Conservation (phyloP, 768 basidiomycete species). For the Termitomyces sp. region DNA sequence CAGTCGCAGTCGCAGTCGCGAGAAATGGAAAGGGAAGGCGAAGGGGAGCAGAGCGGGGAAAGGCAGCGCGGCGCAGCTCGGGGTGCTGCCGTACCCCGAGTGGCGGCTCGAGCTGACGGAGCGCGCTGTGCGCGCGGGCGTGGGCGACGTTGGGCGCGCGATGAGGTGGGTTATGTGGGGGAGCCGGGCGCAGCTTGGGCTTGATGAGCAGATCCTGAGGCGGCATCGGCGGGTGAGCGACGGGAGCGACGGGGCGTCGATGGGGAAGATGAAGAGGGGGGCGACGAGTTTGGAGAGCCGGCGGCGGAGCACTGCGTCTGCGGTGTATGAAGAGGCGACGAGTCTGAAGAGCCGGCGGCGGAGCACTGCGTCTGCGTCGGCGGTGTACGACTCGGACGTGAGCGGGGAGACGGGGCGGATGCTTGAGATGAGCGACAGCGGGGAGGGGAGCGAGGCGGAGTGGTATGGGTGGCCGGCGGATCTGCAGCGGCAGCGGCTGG, state of each 20-base stretch:
- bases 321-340: too few species aligned
- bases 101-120: conserved; percentile 51
- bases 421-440: conserved; percentile 29
- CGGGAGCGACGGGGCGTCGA: too few species aligned
- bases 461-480: conserved; percentile 68
- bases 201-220: conserved; percentile 18
- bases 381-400: conserved; percentile 15
- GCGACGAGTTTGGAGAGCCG: background rate
- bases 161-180: conserved; percentile 41
- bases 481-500: conserved; percentile 30
- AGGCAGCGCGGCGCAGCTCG: too few species aligned
- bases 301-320: background rate
- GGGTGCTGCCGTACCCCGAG: conserved; percentile 56
- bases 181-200: conserved; percentile 8
- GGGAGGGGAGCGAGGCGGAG: conserved; percentile 51
- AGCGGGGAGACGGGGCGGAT: conserved; percentile 17
- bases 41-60: background rate
- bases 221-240: background rate
- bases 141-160: conserved; percentile 52
- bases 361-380: background rate
- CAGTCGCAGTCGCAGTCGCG: too few species aligned
- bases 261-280: too few species aligned
- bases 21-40: fast-evolving
- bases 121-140: conserved; percentile 50
- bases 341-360: background rate